Base-by-base conservation (phyloP, 495 filamentous ascomycete species). In the Terfezia boudieri region DNA sequence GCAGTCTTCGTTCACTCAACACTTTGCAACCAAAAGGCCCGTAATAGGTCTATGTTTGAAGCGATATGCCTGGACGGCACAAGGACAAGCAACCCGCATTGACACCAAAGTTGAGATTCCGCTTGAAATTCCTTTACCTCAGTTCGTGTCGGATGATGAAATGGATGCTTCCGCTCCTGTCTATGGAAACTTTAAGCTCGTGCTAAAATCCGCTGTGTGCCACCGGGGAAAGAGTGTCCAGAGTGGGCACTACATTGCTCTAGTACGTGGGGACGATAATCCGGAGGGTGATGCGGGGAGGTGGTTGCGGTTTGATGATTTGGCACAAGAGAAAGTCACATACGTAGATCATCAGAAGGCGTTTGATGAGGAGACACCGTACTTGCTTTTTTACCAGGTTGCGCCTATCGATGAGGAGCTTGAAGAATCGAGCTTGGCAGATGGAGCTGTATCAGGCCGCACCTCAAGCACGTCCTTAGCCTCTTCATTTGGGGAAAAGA, bases 341-440 rank as follows among this genome's bases (percentile, higher is more conserved):
- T 68, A 79, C 41, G 78, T 94, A 43, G 81, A 94, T 58, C 82
- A 90, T 54, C 71, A 84, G 55, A 74, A 77, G 37, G 71, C 77
- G 2, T 67, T 95, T 53, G 78, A 76, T 54, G 74, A 80, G n/a
- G 89, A 94, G 63, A 88, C 83, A 57, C 89, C 90, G 4, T 98
- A 98, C 60, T 74, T 98, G 2, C 70, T 98, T 0, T 94, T 95
- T 67, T 98, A 94, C 61, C 89, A 94, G 65, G 87, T 95, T 41
- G 73, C 86, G 37, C 90, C 89, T 0, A 83, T 92, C 57, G 76
- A 82, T 35, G 81, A 83, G 49, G 78, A 84, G 50, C 69, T 17
- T 5, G 36, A 50, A 32, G 26, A 2, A 32, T 32, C 26, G 43
- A 2, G n/a, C 4, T 49, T 49, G 8, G 80, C 81, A 22, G 82